Evolutionary conservation across 352 stramenopile species (phyloP).

Genomic region (Phytophthora capsici): DNA sequence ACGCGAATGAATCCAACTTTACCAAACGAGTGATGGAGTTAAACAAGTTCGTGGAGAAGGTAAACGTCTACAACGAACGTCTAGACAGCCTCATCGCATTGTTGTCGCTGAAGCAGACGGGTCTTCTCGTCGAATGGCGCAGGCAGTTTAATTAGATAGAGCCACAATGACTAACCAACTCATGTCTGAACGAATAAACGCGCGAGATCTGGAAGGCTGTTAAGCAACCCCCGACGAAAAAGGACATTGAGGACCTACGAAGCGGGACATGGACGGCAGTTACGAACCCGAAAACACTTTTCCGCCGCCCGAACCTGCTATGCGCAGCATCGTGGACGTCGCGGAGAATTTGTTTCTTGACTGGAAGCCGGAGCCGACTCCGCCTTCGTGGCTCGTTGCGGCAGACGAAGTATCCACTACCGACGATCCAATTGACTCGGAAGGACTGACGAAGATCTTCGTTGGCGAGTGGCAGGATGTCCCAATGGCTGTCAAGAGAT

Average conservation of each 20-base stretch:
- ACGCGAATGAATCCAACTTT: not conserved
- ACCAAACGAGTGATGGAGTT: not conserved
- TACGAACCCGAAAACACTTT: not conserved
- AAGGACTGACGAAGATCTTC: conserved; percentile 15
- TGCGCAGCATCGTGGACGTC: not conserved
- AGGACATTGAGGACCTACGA: not conserved
- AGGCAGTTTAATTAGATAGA: not conserved
- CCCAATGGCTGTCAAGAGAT: conserved; percentile 36
- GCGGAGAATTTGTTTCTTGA: not conserved
- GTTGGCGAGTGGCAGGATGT: conserved; percentile 32
- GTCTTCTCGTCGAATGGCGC: not conserved
- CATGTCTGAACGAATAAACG: no score
- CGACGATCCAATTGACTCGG: not conserved
- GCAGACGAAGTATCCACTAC: not conserved
- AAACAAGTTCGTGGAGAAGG: not conserved
- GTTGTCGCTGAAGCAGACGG: not conserved
- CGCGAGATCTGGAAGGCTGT: not conserved
- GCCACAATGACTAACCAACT: not conserved
- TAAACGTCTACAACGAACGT: conserved; percentile 4
- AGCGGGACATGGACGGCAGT: not conserved
- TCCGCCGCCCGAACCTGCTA: not conserved
- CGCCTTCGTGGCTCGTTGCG: not conserved
- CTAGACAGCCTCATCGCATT: not conserved
- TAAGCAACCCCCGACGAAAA: not conserved
- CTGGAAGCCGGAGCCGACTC: not conserved